Conservation (phyloP, 768 basidiomycete genomes). For the Grammothele lineata region DNA sequence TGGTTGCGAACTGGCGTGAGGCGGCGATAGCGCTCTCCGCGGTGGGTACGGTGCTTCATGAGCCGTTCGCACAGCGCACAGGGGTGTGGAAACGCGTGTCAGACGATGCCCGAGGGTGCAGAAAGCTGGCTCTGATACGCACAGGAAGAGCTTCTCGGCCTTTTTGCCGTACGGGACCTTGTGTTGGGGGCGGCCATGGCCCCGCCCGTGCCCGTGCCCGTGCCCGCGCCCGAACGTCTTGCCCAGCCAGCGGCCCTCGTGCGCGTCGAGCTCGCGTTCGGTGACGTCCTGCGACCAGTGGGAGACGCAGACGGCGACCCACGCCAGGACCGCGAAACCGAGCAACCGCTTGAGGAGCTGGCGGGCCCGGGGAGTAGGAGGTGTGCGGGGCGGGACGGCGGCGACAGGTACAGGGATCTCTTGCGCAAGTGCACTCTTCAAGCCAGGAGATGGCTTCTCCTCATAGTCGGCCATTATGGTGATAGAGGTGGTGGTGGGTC, state of each 20-base stretch:
- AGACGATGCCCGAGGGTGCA: neutral
- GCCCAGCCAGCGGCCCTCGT: conserved; percentile 15
- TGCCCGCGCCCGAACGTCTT: conserved; percentile 10
- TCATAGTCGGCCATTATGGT: conserved; percentile 2
- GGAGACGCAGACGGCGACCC: neutral
- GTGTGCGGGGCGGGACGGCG: conserved; percentile 2
- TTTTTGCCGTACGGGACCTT: conserved; percentile 29
- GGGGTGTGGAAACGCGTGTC: neutral
- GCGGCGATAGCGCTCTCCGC: conserved; percentile 44
- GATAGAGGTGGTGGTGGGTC: conserved; percentile 8
- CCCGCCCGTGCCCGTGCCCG: neutral
- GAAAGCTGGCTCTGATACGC: conserved; percentile 14
- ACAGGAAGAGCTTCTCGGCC: conserved; percentile 46
- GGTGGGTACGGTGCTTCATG: conserved; percentile 45
- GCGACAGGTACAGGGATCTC: conserved; percentile 13
- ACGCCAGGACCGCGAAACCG: conserved; percentile 3
- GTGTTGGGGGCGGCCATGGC: conserved; percentile 7
- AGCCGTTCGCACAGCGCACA: neutral
- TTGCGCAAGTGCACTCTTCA: conserved; percentile 1
- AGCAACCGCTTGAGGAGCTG: neutral
- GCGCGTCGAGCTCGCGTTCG: conserved; percentile 5
- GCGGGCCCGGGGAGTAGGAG: neutral
- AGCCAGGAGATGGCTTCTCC: conserved; percentile 5
- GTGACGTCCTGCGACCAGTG: neutral
- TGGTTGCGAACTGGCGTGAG: conserved; percentile 47